Evolutionary conservation across 345 rosid species (phyloP).

Genomic region (Melaleuca alternifolia): DNA sequence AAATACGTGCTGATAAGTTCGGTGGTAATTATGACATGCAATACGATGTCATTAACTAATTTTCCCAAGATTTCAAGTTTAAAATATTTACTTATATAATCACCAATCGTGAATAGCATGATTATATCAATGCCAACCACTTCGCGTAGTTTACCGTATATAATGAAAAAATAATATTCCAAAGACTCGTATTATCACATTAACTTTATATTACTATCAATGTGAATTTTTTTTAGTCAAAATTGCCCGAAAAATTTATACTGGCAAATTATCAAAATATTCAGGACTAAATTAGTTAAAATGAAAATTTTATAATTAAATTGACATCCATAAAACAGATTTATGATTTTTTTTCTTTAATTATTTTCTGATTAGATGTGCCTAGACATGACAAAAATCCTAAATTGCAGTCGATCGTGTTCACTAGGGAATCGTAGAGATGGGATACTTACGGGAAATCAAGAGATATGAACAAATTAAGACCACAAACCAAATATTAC

Average conservation of each 20-base stretch:
- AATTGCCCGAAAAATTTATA: no score
- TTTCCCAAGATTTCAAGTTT: not conserved
- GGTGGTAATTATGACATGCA: not conserved
- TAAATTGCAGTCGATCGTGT: rapidly evolving
- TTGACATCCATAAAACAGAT: no score
- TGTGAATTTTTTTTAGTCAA: no score
- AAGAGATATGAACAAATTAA: not conserved
- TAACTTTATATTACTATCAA: not conserved
- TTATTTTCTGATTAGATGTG: not conserved
- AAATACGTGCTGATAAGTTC: no score
- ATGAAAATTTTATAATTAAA: no score
- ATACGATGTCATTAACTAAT: rapidly evolving
- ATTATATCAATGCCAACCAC: not conserved
- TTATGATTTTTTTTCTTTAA: no score
- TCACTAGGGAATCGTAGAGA: not conserved
- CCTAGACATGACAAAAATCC: not conserved
- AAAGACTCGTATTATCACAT: rapidly evolving
- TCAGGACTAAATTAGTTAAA: no score
- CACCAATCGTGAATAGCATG: rapidly evolving
- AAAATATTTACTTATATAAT: not conserved
- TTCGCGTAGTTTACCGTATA: not conserved
- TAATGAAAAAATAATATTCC: no score
- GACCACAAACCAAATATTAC: not conserved
- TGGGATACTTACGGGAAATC: not conserved
- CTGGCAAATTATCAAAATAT: no score